A percentile compares a stretch with the other conserved stretches of the same genome.
phyloP scores from a whole-genome alignment of 1,284 basidiomycete species.

The Sanghuangporus baumii region DNA sequence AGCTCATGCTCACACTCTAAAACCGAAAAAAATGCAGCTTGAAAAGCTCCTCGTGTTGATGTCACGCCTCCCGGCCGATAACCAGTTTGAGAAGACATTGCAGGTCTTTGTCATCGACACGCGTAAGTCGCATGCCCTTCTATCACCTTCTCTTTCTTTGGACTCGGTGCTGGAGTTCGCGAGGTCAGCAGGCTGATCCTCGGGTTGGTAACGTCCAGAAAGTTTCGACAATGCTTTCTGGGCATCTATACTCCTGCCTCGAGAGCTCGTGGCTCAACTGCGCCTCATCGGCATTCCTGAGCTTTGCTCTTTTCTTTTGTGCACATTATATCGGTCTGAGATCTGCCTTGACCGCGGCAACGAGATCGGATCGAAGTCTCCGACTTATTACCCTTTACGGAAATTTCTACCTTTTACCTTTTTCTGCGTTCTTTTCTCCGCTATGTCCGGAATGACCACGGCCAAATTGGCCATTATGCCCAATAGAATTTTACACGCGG shows the following conservation, averaged over 20 bases:
- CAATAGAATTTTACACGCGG: background rate
- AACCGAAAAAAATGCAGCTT: constrained; percentile 34
- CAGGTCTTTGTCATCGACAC: constrained; percentile 44
- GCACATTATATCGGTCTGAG: background rate
- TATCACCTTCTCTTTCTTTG: background rate
- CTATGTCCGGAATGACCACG: too few relatives aligned
- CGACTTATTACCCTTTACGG: background rate
- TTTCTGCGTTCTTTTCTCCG: too few relatives aligned
- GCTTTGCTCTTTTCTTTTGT: background rate
- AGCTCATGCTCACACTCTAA: background rate
- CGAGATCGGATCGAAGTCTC: background rate
- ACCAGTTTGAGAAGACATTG: constrained; percentile 31
- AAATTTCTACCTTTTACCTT: too few relatives aligned
- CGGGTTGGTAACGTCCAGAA: background rate
- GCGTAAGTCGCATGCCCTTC: constrained; percentile 32
- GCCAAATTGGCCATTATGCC: too few relatives aligned
- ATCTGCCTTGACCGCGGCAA: background rate
- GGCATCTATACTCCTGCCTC: background rate
- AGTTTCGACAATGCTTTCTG: background rate
- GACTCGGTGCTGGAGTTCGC: background rate
- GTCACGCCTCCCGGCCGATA: constrained; percentile 39
- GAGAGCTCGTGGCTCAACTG: background rate
- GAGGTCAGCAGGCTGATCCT: background rate
- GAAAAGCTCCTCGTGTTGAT: constrained; percentile 51
- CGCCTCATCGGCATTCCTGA: background rate